Percentiles rank a stretch among this genome's conserved stretches.
Conservation (phyloP, 352 stramenopile species). For the Pythium aristosporum region DNA sequence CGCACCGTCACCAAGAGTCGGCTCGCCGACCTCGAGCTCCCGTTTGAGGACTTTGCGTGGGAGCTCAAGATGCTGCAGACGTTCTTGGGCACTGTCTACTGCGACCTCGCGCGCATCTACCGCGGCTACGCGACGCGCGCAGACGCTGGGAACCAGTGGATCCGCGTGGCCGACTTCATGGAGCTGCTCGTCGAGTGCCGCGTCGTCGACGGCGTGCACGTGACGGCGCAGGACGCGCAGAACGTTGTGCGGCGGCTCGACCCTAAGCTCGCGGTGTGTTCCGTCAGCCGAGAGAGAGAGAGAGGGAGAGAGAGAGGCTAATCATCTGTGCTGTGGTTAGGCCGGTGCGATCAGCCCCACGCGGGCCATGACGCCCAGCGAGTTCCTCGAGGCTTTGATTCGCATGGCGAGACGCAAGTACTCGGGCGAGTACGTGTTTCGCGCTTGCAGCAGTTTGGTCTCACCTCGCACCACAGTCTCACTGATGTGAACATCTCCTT, state of each 20-base stretch:
- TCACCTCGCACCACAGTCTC: neutral
- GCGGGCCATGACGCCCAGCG: slow-evolving; percentile 45
- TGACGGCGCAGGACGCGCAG: slow-evolving; percentile 44
- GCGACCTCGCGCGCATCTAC: slow-evolving; percentile 75
- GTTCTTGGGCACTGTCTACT: slow-evolving; percentile 65
- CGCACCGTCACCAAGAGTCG: slow-evolving; percentile 47
- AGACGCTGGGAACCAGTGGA: slow-evolving; percentile 37
- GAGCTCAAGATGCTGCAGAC: slow-evolving; percentile 74
- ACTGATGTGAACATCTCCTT: neutral
- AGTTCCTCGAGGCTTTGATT: slow-evolving; percentile 71
- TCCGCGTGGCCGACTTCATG: slow-evolving; percentile 54
- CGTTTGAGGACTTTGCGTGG: slow-evolving; percentile 69
- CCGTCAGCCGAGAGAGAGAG: neutral
- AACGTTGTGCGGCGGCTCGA: slow-evolving; percentile 48
- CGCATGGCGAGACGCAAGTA: slow-evolving; percentile 66
- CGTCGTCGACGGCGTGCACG: slow-evolving; percentile 45
- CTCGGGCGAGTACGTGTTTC: slow-evolving; percentile 44
- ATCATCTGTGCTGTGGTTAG: slow-evolving; percentile 15
- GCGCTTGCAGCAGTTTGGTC: neutral
- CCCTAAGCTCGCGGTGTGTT: slow-evolving; percentile 34
- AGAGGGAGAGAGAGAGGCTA: neutral
- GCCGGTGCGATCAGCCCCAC: slow-evolving; percentile 36
- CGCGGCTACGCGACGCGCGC: slow-evolving; percentile 55
- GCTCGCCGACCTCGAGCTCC: slow-evolving; percentile 49
- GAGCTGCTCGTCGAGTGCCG: slow-evolving; percentile 69